These are phyloP conservation scores for Eragrostis tef DNA, from an alignment of 202 grass and related monocot species.

Conservation along the genomic window DNA sequence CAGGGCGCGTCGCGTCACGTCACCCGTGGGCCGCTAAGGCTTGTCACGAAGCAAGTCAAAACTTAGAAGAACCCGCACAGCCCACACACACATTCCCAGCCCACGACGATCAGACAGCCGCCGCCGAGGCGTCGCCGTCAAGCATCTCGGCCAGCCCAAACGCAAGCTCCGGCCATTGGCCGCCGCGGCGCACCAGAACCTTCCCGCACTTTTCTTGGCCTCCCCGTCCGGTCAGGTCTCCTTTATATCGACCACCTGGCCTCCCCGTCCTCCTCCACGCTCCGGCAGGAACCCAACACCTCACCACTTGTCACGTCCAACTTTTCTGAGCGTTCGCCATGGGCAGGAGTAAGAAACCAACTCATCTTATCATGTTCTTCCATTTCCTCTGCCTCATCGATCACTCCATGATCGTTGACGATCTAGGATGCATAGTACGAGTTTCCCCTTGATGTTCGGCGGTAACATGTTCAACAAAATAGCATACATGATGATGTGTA, in stretches of 20 bases:
- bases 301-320: slow-evolving; percentile 6
- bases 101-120: background rate
- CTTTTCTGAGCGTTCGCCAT: slow-evolving; percentile 29
- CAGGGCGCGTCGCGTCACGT: background rate
- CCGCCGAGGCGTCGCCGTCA: background rate
- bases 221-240: background rate
- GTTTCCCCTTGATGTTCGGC: no score
- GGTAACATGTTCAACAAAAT: no score
- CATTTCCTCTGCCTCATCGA: no score
- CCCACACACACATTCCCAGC: background rate
- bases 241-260: slow-evolving; percentile 39
- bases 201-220: slow-evolving; percentile 19
- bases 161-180: slow-evolving; percentile 9
- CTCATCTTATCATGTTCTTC: background rate
- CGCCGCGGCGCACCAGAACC: slow-evolving; percentile 15
- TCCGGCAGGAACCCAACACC: background rate
- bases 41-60: background rate
- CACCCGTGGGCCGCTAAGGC: background rate
- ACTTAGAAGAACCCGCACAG: no score
- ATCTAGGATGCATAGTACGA: no score
- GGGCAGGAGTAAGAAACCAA: slow-evolving; percentile 62
- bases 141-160: background rate
- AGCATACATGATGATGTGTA: no score
- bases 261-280: background rate
- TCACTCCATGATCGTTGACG: no score